phyloP scores from a whole-genome alignment of 2,329 filamentous ascomycete species.

The Macroventuria anomochaeta region DNA sequence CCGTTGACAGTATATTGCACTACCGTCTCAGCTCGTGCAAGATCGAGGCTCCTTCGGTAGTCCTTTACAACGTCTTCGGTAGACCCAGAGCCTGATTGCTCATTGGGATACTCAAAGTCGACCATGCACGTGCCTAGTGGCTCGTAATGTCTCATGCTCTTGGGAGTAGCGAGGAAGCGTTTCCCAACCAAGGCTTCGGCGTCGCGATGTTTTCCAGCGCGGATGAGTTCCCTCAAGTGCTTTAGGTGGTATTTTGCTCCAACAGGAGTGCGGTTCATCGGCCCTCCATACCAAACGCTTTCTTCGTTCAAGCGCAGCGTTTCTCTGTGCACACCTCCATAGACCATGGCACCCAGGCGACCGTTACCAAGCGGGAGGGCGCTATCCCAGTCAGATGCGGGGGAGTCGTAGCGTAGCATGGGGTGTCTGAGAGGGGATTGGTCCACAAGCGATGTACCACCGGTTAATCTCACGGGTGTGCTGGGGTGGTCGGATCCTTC shows the following conservation, averaged over 20 bases:
- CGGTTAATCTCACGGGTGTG: conserved; percentile 9
- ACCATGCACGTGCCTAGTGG: conserved; percentile 44
- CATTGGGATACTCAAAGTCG: conserved; percentile 6
- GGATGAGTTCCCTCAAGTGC: conserved; percentile 51
- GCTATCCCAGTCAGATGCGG: conserved; percentile 45
- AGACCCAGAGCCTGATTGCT: conserved; percentile 8
- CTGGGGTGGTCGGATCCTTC: conserved; percentile 1
- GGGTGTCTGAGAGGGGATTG: conserved; percentile 9
- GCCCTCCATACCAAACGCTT: conserved; percentile 41
- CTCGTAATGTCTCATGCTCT: conserved; percentile 58
- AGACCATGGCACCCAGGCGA: conserved; percentile 55
- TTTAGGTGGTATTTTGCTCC: conserved; percentile 47
- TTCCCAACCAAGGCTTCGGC: conserved; percentile 52
- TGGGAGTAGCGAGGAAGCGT: conserved; percentile 56
- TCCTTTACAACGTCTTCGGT: not conserved
- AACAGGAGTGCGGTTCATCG: conserved; percentile 53
- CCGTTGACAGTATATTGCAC: conserved; percentile 49
- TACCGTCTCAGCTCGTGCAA: conserved; percentile 46
- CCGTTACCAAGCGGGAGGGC: conserved; percentile 60
- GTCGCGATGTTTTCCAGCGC: conserved; percentile 48
- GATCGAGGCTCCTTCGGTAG: conserved; percentile 52
- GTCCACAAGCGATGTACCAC: conserved; percentile 6
- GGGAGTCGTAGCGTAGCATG: conserved; percentile 18
- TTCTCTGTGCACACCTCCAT: conserved; percentile 54
- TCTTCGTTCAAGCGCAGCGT: conserved; percentile 58